phyloP scores from a whole-genome alignment of 306 rosid species.

The barrel medic (Medicago truncatula) region MtrunA17r5.0-ANR NC_053043.1:35924001-35924500 shows the following conservation, averaged over 20 bases:
- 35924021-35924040: not conserved
- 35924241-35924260: no score
- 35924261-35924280: not conserved
- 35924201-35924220: not conserved
- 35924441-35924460: no score
- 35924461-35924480: no score
- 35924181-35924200: not conserved
- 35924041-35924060: not conserved
- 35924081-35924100: not conserved
- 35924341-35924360: no score
- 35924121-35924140: not conserved
- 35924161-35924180: not conserved
- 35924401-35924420: no score
- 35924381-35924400: no score
- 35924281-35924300: no score
- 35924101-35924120: not conserved
- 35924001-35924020: not conserved
- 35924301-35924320: no score
- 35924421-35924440: no score
- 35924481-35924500: no score
- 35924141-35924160: not conserved
- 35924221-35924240: not conserved
- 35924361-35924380: no score
- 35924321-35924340: no score
- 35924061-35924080: not conserved